Evolutionary conservation across 495 filamentous ascomycete species (phyloP).

Genomic region (Penicillium atrosanguineum): DNA sequence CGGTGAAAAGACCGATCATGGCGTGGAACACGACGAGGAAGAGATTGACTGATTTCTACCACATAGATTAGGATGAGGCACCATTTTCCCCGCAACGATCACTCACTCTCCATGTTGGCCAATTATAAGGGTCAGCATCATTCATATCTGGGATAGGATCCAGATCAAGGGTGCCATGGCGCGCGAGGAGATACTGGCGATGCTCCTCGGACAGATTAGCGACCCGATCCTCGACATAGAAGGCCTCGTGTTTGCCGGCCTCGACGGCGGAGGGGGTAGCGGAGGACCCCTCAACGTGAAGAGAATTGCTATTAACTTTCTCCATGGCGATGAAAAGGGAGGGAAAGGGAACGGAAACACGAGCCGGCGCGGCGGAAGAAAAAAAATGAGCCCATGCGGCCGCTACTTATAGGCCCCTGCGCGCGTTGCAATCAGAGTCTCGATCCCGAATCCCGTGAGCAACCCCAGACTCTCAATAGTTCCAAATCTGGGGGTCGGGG

Average conservation of each 20-base stretch:
- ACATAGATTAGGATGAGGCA: background rate
- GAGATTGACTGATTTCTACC: constrained; percentile 53
- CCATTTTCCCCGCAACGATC: background rate
- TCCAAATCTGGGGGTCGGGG: background rate
- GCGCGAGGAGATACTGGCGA: constrained; percentile 43
- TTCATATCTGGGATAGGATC: constrained; percentile 48
- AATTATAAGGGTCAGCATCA: constrained; percentile 53
- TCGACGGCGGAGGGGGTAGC: constrained; percentile 8
- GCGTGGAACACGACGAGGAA: constrained; percentile 55
- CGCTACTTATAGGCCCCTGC: constrained; percentile 1
- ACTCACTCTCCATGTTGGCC: constrained; percentile 43
- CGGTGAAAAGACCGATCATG: constrained; percentile 54
- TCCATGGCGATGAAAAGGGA: constrained; percentile 12
- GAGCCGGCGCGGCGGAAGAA: background rate
- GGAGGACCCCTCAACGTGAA: constrained; percentile 15
- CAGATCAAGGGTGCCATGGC: constrained; percentile 50
- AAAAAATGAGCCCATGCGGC: background rate
- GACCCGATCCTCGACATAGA: constrained; percentile 22
- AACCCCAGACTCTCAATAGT: background rate
- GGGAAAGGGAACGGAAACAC: background rate
- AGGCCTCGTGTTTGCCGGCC: constrained; percentile 13
- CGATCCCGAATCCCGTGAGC: background rate
- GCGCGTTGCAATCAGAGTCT: background rate
- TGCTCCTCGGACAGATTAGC: constrained; percentile 26
- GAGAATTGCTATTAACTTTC: constrained; percentile 11